phyloP scores from a whole-genome alignment of 2,329 filamentous ascomycete species.

The Pyrenochaeta sp. region DNA sequence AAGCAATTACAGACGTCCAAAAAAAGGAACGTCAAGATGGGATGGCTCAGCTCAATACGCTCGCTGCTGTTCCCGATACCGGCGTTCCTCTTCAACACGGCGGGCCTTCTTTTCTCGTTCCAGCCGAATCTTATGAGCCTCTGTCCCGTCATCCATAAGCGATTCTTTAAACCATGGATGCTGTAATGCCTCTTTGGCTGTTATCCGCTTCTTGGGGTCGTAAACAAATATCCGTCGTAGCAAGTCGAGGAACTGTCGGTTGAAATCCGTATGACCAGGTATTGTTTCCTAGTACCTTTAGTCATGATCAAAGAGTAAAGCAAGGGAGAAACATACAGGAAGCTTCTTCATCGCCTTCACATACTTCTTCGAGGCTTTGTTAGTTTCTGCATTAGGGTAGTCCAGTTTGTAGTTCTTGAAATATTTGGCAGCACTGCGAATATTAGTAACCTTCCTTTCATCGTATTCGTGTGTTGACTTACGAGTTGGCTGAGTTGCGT shows the following conservation, averaged over 20 bases:
- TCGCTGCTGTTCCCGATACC: conserved; percentile 37
- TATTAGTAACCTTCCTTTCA: conserved; percentile 38
- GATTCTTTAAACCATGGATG: conserved; percentile 73
- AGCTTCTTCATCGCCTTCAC: conserved; percentile 74
- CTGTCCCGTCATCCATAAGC: conserved; percentile 71
- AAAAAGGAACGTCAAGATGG: conserved; percentile 6
- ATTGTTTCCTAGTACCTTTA: conserved; percentile 65
- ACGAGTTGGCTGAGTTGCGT: conserved; percentile 65
- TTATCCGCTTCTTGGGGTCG: conserved; percentile 71
- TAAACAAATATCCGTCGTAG: conserved; percentile 71
- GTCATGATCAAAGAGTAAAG: not conserved
- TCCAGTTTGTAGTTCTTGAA: conserved; percentile 67
- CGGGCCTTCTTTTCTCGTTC: conserved; percentile 50
- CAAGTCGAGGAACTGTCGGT: conserved; percentile 69
- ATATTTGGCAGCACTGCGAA: conserved; percentile 53
- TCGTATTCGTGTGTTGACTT: conserved; percentile 37
- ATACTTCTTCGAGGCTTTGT: conserved; percentile 70
- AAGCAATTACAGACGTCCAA: conserved; percentile 21
- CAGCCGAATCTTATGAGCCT: conserved; percentile 66
- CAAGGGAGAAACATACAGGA: conserved; percentile 55
- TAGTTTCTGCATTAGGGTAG: conserved; percentile 70
- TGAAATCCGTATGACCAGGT: conserved; percentile 66
- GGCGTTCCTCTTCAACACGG: conserved; percentile 42
- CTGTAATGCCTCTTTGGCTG: conserved; percentile 70
- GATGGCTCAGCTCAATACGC: conserved; percentile 28